phyloP scores from a whole-genome alignment of 176 grass and related monocot species.

The Cenchrus fungigraminus region DNA sequence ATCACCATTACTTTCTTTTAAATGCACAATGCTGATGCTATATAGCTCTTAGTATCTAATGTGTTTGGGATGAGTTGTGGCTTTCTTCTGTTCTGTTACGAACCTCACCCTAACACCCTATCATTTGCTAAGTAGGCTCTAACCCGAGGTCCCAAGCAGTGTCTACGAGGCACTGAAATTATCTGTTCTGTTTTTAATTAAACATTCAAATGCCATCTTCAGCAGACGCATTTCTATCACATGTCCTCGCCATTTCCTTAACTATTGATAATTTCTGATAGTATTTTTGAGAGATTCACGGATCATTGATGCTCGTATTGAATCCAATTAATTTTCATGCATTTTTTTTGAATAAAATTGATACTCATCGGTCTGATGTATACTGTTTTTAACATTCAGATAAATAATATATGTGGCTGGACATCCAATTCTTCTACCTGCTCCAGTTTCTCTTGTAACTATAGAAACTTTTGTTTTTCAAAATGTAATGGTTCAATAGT shows the following conservation, averaged over 20 bases:
- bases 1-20: background rate
- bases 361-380: background rate
- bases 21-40: constrained; percentile 7
- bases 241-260: background rate
- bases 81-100: background rate
- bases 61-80: constrained; percentile 9
- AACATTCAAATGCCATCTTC: background rate
- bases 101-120: background rate
- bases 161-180: background rate
- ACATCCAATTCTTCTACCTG: background rate
- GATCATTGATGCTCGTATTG: constrained; percentile 19
- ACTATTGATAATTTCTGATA: background rate
- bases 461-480: background rate
- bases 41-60: background rate
- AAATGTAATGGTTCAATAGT: background rate
- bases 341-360: constrained; percentile 6
- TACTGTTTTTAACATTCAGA: background rate
- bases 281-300: background rate
- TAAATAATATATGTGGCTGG: background rate
- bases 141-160: background rate
- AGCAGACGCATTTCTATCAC: background rate
- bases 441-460: background rate
- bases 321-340: background rate
- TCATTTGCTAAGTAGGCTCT: background rate
- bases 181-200: constrained; percentile 18